phyloP scores from a whole-genome alignment of 768 basidiomycete genomes.

The Lactarius sanguifluus region DNA sequence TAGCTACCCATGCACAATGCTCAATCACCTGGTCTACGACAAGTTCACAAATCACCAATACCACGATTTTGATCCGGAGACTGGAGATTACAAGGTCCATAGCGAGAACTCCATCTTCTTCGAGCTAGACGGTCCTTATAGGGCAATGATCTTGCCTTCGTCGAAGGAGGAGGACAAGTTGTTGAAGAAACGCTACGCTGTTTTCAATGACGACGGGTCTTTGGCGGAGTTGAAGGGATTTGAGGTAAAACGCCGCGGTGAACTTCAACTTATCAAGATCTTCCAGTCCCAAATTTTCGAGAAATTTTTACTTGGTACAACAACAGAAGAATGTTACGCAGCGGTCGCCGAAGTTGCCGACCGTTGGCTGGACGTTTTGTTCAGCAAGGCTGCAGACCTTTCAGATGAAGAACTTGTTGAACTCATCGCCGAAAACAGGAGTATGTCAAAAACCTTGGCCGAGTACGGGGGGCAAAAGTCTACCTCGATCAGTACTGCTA shows the following conservation, averaged over 20 bases:
- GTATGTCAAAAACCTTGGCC: conserved; percentile 94
- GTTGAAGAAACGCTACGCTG: conserved; percentile 97
- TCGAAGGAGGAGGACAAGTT: conserved; percentile 99
- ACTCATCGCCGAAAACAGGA: conserved; percentile 96
- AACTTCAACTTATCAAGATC: conserved; percentile 97
- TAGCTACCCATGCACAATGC: conserved; percentile 99
- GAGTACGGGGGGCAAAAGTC: conserved; percentile 98
- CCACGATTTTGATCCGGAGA: conserved; percentile 83
- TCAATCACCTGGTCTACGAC: conserved; percentile 95
- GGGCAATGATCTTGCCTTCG: conserved; percentile 97
- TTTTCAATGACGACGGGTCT: conserved; percentile 96
- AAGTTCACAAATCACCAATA: conserved; percentile 98
- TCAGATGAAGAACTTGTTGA: conserved; percentile 93
- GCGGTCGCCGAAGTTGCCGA: conserved; percentile 92
- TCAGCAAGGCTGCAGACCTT: conserved; percentile 79
- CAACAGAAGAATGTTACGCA: conserved; percentile 93
- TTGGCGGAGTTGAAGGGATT: conserved; percentile 99
- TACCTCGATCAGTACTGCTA: conserved; percentile 96
- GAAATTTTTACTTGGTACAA: conserved; percentile 90
- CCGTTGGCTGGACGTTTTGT: conserved; percentile 96
- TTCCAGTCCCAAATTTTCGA: conserved; percentile 99
- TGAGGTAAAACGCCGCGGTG: conserved; percentile 96
- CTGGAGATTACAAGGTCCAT: conserved; percentile 81
- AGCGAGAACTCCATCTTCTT: conserved; percentile 99
- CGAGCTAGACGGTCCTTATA: conserved; percentile 97